Conservation (phyloP, 108 stramenopile genomes). For the Aurantiochytrium sp. region DNA sequence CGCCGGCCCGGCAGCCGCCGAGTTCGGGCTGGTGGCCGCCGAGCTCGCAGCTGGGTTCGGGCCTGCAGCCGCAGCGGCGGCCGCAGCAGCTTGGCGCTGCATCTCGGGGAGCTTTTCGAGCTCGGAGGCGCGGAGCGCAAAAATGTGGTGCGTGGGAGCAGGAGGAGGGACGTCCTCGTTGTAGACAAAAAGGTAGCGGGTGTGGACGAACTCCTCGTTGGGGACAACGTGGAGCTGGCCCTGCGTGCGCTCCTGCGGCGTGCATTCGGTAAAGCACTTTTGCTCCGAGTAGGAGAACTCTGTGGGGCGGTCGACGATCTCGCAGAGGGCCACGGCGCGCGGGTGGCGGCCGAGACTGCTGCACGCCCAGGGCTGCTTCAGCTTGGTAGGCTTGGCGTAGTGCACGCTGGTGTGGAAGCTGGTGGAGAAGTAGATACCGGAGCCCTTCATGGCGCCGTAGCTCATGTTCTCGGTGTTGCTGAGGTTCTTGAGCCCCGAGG, state of each 20-base stretch:
- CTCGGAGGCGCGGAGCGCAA: not conserved
- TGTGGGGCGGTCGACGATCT: not conserved
- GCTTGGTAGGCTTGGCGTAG: slow-evolving; percentile 31
- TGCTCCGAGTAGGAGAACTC: slow-evolving; percentile 23
- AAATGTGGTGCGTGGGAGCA: slow-evolving; percentile 25
- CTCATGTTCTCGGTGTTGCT: slow-evolving; percentile 23
- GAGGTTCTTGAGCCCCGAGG: slow-evolving; percentile 18
- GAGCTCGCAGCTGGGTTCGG: too few species aligned
- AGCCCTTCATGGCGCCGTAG: slow-evolving; percentile 28
- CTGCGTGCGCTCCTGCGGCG: slow-evolving; percentile 9
- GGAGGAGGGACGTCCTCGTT: slow-evolving; percentile 8
- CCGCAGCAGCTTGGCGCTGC: not conserved
- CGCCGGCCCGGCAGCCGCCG: too few species aligned
- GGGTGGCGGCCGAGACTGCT: slow-evolving; percentile 22
- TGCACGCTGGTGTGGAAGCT: slow-evolving; percentile 29
- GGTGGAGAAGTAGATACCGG: slow-evolving; percentile 12
- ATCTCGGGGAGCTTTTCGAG: slow-evolving; percentile 22
- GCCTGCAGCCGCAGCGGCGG: too few species aligned
- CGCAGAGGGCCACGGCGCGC: slow-evolving; percentile 13
- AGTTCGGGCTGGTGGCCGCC: too few species aligned
- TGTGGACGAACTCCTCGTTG: not conserved
- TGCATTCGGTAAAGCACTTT: slow-evolving; percentile 29
- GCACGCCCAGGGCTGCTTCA: slow-evolving; percentile 24
- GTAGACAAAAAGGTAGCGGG: slow-evolving; percentile 30
- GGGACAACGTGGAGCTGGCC: slow-evolving; percentile 27